A percentile compares a stretch with the other conserved stretches of the same genome.
Conservation (phyloP, 345 rosid species). For the Lenwebbia sp. region DNA sequence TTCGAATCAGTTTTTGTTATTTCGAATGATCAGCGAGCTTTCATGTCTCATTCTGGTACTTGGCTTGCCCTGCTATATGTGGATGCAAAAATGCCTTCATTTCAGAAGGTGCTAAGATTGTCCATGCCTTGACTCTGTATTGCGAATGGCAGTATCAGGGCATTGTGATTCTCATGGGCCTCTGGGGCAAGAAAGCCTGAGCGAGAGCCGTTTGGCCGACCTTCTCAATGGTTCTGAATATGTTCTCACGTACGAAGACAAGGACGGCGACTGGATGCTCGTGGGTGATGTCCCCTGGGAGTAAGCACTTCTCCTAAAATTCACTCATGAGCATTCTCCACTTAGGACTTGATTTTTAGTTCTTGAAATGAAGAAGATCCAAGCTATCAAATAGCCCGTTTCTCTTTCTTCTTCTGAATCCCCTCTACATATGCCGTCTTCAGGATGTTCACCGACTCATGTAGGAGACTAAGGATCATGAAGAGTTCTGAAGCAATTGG, state of each 20-base stretch:
- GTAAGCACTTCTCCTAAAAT: constrained; percentile 15
- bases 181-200: constrained; percentile 25
- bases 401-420: neutral
- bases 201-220: constrained; percentile 25
- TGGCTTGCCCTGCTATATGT: neutral
- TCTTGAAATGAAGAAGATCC: neutral
- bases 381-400: neutral
- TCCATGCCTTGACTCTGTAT: neutral
- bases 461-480: constrained; percentile 44
- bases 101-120: neutral
- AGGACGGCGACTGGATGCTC: constrained; percentile 59
- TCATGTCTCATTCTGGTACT: neutral
- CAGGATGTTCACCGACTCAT: constrained; percentile 41
- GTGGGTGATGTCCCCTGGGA: constrained; percentile 61
- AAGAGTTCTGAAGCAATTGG: constrained; percentile 43
- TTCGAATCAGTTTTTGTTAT: neutral
- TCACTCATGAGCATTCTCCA: neutral
- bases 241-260: constrained; percentile 49
- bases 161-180: constrained; percentile 33
- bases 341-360: neutral
- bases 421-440: neutral
- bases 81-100: neutral
- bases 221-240: constrained; percentile 43
- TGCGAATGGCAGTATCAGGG: constrained; percentile 17
- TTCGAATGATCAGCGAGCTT: neutral